These are phyloP conservation scores for Coemansia sp. DNA, from an alignment of 192 early-diverging fungal species.

Conservation along the genomic window DNA sequence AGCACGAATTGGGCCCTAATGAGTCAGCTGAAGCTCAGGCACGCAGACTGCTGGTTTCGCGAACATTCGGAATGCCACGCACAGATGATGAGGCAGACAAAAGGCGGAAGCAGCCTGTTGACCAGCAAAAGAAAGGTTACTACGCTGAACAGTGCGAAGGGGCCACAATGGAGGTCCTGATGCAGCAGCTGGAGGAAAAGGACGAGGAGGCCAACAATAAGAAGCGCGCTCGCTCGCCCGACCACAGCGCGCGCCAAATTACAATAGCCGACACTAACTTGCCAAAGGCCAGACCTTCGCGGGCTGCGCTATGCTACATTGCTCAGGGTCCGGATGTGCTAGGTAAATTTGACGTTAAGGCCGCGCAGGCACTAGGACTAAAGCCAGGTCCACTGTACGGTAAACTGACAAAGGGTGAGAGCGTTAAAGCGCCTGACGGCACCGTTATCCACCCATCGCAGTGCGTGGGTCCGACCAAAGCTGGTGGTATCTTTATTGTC, in stretches of 20 bases:
- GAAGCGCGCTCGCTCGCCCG: conserved; percentile 39
- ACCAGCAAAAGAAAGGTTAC: conserved; percentile 35
- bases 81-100: conserved; percentile 9
- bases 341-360: conserved; percentile 78
- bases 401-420: conserved; percentile 63
- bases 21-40: conserved; percentile 26
- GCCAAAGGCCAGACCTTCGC: conserved; percentile 56
- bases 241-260: conserved; percentile 13
- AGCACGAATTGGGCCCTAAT: conserved; percentile 21
- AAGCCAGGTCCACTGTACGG: conserved; percentile 66
- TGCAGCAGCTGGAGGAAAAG: conserved; percentile 39
- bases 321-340: conserved; percentile 71
- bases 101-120: conserved; percentile 15
- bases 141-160: conserved; percentile 36
- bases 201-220: conserved; percentile 21
- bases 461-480: conserved; percentile 62
- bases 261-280: conserved; percentile 21
- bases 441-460: conserved; percentile 70
- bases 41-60: conserved; percentile 24
- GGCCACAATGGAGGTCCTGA: conserved; percentile 25
- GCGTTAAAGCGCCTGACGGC: conserved; percentile 64
- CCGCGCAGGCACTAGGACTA: conserved; percentile 69
- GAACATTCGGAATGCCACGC: conserved; percentile 39
- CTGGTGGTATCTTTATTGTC: conserved; percentile 69
- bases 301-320: conserved; percentile 69